These are phyloP conservation scores for Pythium chondricola DNA, from an alignment of 352 stramenopile species.

Conservation along the genomic window DNA sequence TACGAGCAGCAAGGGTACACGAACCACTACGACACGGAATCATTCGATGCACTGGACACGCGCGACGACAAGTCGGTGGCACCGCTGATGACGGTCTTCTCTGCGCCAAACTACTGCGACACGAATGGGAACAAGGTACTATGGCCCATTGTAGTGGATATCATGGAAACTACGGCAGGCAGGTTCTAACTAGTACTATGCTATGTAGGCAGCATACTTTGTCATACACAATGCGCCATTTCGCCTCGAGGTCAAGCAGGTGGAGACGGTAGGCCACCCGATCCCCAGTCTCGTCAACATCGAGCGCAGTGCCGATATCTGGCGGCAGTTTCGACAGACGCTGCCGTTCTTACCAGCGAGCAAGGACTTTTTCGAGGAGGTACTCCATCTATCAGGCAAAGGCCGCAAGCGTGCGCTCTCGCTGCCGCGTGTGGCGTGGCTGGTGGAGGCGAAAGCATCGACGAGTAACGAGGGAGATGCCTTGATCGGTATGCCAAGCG, in stretches of 20 bases:
- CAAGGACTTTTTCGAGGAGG: constrained; percentile 78
- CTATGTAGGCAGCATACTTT: constrained; percentile 47
- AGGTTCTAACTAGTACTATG: background rate
- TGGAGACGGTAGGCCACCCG: constrained; percentile 41
- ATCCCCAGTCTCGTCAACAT: constrained; percentile 38
- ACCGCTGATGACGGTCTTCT: constrained; percentile 93
- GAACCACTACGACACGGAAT: constrained; percentile 48
- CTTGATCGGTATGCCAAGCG: background rate
- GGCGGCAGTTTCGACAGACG: constrained; percentile 64
- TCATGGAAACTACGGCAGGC: too few species aligned
- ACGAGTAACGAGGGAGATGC: background rate
- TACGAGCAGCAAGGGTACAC: constrained; percentile 66
- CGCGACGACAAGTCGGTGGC: constrained; percentile 40
- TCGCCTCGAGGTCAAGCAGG: constrained; percentile 46
- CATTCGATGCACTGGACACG: constrained; percentile 39
- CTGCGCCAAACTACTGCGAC: constrained; percentile 95
- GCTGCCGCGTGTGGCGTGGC: too few species aligned
- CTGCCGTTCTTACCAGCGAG: constrained; percentile 74
- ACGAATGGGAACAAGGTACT: constrained; percentile 64
- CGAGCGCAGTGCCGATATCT: constrained; percentile 59
- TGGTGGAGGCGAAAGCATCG: background rate
- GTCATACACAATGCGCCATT: constrained; percentile 40
- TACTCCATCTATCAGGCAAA: constrained; percentile 37
- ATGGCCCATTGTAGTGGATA: constrained; percentile 2
- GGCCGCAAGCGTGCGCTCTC: constrained; percentile 7